Conservation (phyloP, 2,329 filamentous ascomycete genomes). For the Elsinoe perseae region DNA sequence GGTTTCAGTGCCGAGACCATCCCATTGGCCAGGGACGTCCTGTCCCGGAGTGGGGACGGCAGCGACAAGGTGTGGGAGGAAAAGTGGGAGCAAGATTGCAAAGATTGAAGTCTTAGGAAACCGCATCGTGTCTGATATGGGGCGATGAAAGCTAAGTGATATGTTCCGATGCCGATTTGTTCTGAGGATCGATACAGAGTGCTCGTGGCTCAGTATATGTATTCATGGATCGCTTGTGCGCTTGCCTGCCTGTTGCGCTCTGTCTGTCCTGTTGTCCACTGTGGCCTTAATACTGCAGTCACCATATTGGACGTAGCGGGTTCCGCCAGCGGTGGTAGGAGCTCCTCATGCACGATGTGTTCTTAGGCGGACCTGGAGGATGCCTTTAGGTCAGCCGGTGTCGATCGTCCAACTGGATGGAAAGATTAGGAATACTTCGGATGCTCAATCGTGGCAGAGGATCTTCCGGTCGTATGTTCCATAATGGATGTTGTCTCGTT, state of each 20-base stretch:
- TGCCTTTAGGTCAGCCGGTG: background rate
- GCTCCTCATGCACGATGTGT: background rate
- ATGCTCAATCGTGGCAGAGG: no score
- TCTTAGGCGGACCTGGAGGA: background rate
- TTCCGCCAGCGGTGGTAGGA: background rate
- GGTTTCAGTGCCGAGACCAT: background rate
- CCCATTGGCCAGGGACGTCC: background rate
- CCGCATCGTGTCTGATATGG: background rate
- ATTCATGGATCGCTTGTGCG: background rate
- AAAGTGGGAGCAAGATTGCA: background rate
- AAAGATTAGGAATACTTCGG: no score
- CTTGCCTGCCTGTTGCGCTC: background rate
- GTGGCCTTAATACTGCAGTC: background rate
- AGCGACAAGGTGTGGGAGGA: background rate
- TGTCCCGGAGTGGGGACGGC: background rate
- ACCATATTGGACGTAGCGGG: background rate
- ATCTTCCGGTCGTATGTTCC: no score
- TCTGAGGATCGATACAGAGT: background rate
- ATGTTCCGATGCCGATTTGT: background rate
- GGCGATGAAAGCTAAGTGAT: background rate
- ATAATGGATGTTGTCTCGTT: no score
- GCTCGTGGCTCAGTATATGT: background rate
- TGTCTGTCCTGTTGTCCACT: background rate
- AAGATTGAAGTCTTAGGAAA: background rate
- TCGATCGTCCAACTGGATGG: background rate